These are phyloP conservation scores for Phyllosticta paracitricarpa DNA, from an alignment of 2,329 filamentous ascomycete genomes.

Conservation along the genomic window DNA sequence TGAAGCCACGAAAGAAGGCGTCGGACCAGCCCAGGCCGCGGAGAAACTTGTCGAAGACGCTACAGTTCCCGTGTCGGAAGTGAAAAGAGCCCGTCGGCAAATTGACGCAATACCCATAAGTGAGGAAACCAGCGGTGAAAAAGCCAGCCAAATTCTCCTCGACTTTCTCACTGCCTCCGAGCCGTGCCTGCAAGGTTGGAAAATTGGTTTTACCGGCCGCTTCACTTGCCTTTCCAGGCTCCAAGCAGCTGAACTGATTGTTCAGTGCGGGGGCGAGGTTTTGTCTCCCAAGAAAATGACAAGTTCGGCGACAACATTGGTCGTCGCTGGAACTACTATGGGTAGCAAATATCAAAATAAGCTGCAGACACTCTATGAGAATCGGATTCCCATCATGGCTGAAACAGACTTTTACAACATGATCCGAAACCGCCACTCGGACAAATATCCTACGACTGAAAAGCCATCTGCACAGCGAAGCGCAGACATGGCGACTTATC, in stretches of 20 bases:
- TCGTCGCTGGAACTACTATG: not conserved
- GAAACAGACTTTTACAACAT: not conserved
- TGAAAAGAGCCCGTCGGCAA: not conserved
- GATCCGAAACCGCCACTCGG: not conserved
- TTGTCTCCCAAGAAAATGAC: too few relatives aligned
- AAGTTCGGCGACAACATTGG: not conserved
- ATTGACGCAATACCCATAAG: not conserved
- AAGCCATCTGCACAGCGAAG: not conserved
- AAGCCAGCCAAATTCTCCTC: not conserved
- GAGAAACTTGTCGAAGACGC: too few relatives aligned
- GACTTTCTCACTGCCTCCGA: not conserved
- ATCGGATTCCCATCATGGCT: not conserved
- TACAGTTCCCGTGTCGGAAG: not conserved
- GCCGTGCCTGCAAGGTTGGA: not conserved
- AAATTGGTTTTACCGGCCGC: not conserved
- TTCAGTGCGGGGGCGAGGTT: not conserved
- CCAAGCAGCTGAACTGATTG: not conserved
- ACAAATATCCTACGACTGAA: not conserved
- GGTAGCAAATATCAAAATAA: not conserved
- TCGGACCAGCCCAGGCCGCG: too few relatives aligned
- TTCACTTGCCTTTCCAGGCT: not conserved
- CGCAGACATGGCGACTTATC: not conserved
- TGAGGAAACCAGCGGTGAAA: not conserved
- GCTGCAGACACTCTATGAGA: not conserved
- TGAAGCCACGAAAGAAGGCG: not conserved